Percentiles rank a stretch among this genome's conserved stretches.
Conservation (phyloP, 495 filamentous ascomycete genomes). For the Penicillium longicatenatum region DNA sequence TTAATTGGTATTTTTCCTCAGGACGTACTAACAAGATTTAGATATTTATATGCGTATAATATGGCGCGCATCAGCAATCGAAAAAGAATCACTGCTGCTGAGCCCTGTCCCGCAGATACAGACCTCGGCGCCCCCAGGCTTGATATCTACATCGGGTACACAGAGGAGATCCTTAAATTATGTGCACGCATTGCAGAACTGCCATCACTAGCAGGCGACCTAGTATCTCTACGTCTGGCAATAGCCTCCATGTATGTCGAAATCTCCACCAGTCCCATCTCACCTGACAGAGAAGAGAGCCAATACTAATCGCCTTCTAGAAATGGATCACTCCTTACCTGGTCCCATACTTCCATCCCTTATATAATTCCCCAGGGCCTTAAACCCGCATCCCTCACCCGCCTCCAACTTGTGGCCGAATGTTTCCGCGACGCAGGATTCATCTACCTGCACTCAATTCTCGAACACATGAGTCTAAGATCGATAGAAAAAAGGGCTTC, state of each 20-base stretch:
- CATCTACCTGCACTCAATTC: slow-evolving; percentile 44
- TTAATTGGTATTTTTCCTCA: background rate
- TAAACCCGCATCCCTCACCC: slow-evolving; percentile 30
- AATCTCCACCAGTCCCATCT: too few species aligned
- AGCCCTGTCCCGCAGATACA: slow-evolving; percentile 21
- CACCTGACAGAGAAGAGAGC: background rate
- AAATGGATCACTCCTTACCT: slow-evolving; percentile 39
- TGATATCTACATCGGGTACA: slow-evolving; percentile 49
- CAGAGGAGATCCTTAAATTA: slow-evolving; percentile 44
- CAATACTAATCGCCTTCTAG: slow-evolving; percentile 19
- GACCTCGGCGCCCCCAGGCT: slow-evolving; percentile 34
- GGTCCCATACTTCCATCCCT: slow-evolving; percentile 34
- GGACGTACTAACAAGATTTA: slow-evolving; percentile 12
- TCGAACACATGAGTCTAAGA: slow-evolving; percentile 33
- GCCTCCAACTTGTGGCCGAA: slow-evolving; percentile 47
- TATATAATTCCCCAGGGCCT: slow-evolving; percentile 41
- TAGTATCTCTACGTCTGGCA: slow-evolving; percentile 27
- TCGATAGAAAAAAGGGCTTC: background rate
- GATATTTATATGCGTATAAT: slow-evolving; percentile 43
- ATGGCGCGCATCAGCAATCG: slow-evolving; percentile 44
- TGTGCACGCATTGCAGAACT: slow-evolving; percentile 44
- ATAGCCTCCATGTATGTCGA: slow-evolving; percentile 36
- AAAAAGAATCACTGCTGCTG: slow-evolving; percentile 23
- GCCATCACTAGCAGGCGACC: slow-evolving; percentile 28
- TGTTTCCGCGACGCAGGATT: slow-evolving; percentile 48